Evolutionary conservation across 148 eudicot genomes (phyloP), one percentile per base, ranked within the genome.

Genomic region (Vaccinium darrowii): DNA sequence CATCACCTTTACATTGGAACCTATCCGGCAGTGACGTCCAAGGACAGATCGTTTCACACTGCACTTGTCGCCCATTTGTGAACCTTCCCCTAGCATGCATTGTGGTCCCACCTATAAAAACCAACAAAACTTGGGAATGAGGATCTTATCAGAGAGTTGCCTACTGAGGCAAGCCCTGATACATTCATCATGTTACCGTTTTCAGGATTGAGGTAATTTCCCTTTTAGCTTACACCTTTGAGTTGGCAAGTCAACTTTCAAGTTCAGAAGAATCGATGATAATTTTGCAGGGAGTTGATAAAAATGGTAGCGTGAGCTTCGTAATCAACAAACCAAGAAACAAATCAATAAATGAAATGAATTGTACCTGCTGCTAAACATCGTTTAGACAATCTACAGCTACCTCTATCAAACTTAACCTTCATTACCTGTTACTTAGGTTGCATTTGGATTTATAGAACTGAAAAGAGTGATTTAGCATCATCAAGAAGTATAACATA

Each of bases 11-110:
- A 97, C 99, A 79, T 95, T 97, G 80, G 98, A 95, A 52, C 98
- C 98, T 81, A 97, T 94, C 71, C 99, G 92, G 87, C 99, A 95
- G 87, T 97, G 99, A 53, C 96, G 98, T 52, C 98, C 99, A 88
- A 97, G 89, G 80, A 94, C 98, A 74, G 99, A 97, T 81, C 97
- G 91, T 82, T 97, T 97, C 13, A 97, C 98, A 65, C 98, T 97
- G 86, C 99, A 95, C 89, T 94, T 97, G 88, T 97, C 99, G 79
- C 95, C 98, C 98, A 97, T 91, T 86, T 93, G 90, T 81, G 98
- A 93, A 87, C 99, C 98, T 95, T 97, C 99, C 58, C 98, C 98
- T 33, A 97, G 85, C 94, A 97, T 89, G 90, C 98, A 97, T 78
- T 95, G 94, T 63, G 98, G 98, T 25, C 99, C 99, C 81, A 97